phyloP scores from a whole-genome alignment of 2,329 filamentous ascomycete species.

The Sphaceloma murrayae region DNA sequence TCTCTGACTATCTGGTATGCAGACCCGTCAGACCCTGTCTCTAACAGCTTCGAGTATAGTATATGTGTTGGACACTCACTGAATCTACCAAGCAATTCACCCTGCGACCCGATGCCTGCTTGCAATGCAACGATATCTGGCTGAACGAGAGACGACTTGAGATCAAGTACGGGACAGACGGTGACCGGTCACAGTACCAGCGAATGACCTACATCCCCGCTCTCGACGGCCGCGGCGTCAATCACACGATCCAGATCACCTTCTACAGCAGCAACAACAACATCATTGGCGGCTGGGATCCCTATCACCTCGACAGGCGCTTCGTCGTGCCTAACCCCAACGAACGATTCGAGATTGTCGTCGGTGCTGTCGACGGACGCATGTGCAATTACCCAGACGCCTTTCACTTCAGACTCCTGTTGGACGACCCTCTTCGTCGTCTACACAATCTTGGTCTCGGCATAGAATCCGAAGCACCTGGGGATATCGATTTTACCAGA shows the following conservation, averaged over 20 bases:
- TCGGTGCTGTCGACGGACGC: background rate
- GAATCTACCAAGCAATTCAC: background rate
- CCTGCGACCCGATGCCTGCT: background rate
- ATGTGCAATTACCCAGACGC: background rate
- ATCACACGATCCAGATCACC: background rate
- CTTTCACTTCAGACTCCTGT: constrained; percentile 2
- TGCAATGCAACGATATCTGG: constrained; percentile 2
- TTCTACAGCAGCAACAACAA: constrained; percentile 1
- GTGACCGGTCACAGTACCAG: background rate
- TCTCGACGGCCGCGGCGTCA: background rate
- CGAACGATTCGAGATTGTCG: constrained; percentile 1
- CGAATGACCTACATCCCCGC: background rate
- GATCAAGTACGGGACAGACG: background rate
- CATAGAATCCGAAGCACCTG: no score
- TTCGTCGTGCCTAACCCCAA: constrained; percentile 8
- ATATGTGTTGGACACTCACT: no score
- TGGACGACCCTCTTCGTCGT: constrained; percentile 4
- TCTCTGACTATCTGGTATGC: no score
- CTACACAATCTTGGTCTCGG: no score
- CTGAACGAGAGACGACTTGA: background rate
- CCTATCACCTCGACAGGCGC: background rate
- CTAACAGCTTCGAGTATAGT: no score
- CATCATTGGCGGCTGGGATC: constrained; percentile 8
- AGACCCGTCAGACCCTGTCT: no score
- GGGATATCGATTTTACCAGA: no score